Evolutionary conservation across 2,329 filamentous ascomycete species (phyloP), one percentile per base, ranked within the genome.

Genomic region (Cytospora schulzeri): DNA sequence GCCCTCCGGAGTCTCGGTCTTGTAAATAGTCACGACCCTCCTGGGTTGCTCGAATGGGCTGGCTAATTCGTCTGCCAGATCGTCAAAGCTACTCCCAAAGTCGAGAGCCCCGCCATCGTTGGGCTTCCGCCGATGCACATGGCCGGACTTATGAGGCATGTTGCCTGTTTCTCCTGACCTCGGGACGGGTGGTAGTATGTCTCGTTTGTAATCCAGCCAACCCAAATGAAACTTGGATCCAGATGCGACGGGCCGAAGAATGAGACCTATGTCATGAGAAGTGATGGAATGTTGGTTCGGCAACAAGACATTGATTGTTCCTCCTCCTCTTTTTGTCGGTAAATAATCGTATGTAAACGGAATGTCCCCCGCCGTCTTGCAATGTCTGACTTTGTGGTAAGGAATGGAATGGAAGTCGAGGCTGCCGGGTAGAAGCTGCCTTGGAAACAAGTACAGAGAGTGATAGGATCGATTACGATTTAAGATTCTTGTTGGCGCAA

Each of bases 21-120:
- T 69, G 63, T 72, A 76, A 12, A 76, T 69, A 5, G 75, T 76
- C 33, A 67, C 62, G 15, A 65, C 54, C 33, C 61, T 60, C 31
- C 65, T 62, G 38, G 28, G 28, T 35, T 48, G 24, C 5, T 52
- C 48, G 22, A 45, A 54, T 35, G 35, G 5, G 7, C n/a, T 54
- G 22, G 28, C 29, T 26, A 28, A 6, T 28, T 51, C 15, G 19
- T 56, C 45, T 8, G 5, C 60, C 15, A 35, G 33, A 53, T 54
- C 22, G 12, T 8, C 22, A 35, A 24, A 26, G 26, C 41, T 38
- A 19, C 28, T 29, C 19, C 24, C 58, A 9, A 24, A 29, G 26
- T 33, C 35, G 26, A 15, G 33, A 50, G 26, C 17, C 19, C 19
- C 11, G 19, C 22, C 31, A 50, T 51, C 55, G 24, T 33, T 8